A percentile compares a stretch with the other conserved stretches of the same genome.
phyloP scores from a whole-genome alignment of 1,284 basidiomycete genomes.

The Ustanciosporium gigantosporum region DNA sequence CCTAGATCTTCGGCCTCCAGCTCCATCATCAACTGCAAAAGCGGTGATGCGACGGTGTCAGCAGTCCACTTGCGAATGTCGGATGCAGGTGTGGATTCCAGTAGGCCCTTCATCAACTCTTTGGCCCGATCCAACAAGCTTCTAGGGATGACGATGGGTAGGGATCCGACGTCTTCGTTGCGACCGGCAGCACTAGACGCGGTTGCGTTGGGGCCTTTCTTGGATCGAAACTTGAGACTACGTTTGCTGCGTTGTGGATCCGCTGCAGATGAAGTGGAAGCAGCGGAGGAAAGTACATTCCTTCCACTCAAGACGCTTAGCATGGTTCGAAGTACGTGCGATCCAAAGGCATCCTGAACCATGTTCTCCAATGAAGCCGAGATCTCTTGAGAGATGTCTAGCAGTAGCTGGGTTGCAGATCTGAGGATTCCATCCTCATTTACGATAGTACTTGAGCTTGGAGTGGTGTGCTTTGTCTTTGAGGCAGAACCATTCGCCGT shows the following conservation, averaged over 20 bases:
- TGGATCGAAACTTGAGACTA: slow-evolving; percentile 51
- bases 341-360: slow-evolving; percentile 45
- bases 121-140: slow-evolving; percentile 14
- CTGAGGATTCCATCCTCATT: slow-evolving; percentile 44
- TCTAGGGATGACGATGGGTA: slow-evolving; percentile 23
- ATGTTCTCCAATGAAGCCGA: slow-evolving; percentile 14
- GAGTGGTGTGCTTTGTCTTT: background rate
- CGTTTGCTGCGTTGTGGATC: slow-evolving; percentile 42
- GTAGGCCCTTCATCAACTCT: slow-evolving; percentile 7
- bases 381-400: slow-evolving; percentile 42
- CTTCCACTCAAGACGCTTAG: slow-evolving; percentile 47
- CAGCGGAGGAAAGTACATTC: slow-evolving; percentile 18
- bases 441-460: slow-evolving; percentile 27
- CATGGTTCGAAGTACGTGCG: slow-evolving; percentile 51
- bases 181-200: background rate
- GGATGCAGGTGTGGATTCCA: slow-evolving; percentile 3
- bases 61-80: slow-evolving; percentile 32
- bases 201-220: slow-evolving; percentile 19
- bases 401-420: slow-evolving; percentile 35
- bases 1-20: slow-evolving; percentile 15
- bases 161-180: background rate
- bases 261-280: slow-evolving; percentile 4
- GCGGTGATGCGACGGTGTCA: slow-evolving; percentile 45
- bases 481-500: slow-evolving; percentile 3
- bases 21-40: slow-evolving; percentile 43